Conservation (phyloP, 2,329 filamentous ascomycete genomes). For the Fusarium heterosporum region DNA sequence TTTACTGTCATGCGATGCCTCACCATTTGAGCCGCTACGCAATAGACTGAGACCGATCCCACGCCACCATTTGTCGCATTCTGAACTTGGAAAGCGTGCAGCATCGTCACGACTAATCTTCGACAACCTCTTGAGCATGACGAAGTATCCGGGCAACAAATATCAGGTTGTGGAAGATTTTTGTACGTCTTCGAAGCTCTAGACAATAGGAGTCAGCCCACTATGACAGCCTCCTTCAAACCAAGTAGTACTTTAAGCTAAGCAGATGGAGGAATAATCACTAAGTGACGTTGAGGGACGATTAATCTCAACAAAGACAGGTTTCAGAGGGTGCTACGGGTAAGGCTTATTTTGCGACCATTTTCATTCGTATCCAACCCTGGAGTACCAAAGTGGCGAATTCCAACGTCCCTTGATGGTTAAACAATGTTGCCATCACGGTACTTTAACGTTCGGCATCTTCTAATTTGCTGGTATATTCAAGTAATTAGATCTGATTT, state of each 20-base stretch:
- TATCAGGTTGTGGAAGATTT: background rate
- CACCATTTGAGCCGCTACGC: slow-evolving; percentile 44
- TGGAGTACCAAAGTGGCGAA: slow-evolving; percentile 10
- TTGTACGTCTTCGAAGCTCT: background rate
- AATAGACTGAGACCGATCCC: slow-evolving; percentile 46
- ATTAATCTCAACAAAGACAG: slow-evolving; percentile 9
- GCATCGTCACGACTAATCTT: slow-evolving; percentile 26
- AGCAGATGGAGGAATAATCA: background rate
- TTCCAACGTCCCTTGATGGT: slow-evolving; percentile 30
- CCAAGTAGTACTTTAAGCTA: background rate
- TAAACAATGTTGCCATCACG: background rate
- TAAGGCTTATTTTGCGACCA: slow-evolving; percentile 15
- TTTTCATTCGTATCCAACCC: slow-evolving; percentile 26
- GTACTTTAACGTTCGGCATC: background rate
- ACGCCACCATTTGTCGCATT: slow-evolving; percentile 45
- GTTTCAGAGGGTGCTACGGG: slow-evolving; percentile 22
- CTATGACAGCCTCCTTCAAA: background rate
- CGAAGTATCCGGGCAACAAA: slow-evolving; percentile 1
- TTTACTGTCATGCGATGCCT: slow-evolving; percentile 35
- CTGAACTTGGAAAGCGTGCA: slow-evolving; percentile 24
- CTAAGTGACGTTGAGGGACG: background rate
- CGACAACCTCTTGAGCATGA: slow-evolving; percentile 7
- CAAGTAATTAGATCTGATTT: background rate
- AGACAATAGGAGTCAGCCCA: background rate
- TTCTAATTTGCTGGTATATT: background rate